These are phyloP conservation scores for Infundibulicybe gibba DNA, from an alignment of 768 basidiomycete genomes.

Conservation along the genomic window DNA sequence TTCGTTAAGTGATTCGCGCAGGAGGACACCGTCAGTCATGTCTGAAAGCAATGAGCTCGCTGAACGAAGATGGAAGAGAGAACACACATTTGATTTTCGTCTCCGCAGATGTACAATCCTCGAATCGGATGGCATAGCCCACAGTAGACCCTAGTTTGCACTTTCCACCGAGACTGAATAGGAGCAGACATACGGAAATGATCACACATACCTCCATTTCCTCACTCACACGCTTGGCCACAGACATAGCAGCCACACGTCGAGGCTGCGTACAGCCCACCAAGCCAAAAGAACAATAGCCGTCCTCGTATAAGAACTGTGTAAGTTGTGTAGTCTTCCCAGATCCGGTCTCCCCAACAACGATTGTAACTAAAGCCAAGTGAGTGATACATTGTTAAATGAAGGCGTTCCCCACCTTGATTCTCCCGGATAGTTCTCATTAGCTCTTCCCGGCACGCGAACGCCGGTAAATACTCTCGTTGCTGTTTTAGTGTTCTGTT, in stretches of 20 bases:
- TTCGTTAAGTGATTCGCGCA: constrained; percentile 97
- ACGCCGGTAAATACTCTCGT: constrained; percentile 94
- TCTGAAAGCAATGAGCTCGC: constrained; percentile 29
- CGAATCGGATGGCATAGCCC: constrained; percentile 97
- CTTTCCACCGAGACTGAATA: constrained; percentile 25
- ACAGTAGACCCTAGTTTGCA: constrained; percentile 89
- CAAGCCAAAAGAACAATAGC: constrained; percentile 85
- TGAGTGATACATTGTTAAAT: constrained; percentile 1
- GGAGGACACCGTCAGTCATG: constrained; percentile 98
- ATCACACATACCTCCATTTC: constrained; percentile 86
- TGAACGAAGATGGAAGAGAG: neutral
- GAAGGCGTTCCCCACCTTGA: constrained; percentile 58
- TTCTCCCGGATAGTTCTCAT: constrained; percentile 88
- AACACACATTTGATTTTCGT: constrained; percentile 95
- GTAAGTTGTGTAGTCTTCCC: constrained; percentile 97
- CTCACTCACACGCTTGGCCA: constrained; percentile 99
- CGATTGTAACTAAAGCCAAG: constrained; percentile 67
- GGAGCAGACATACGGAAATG: constrained; percentile 2
- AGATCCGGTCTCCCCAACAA: constrained; percentile 99
- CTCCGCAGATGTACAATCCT: constrained; percentile 91
- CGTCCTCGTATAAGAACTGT: constrained; percentile 96
- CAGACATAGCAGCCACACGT: constrained; percentile 99
- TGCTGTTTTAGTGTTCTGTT: constrained; percentile 89
- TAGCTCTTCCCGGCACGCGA: constrained; percentile 93
- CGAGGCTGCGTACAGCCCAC: constrained; percentile 98